Evolutionary conservation across 805 yeast species (phyloP).

Genomic region (Kurtzmaniella cleridarum): DNA sequence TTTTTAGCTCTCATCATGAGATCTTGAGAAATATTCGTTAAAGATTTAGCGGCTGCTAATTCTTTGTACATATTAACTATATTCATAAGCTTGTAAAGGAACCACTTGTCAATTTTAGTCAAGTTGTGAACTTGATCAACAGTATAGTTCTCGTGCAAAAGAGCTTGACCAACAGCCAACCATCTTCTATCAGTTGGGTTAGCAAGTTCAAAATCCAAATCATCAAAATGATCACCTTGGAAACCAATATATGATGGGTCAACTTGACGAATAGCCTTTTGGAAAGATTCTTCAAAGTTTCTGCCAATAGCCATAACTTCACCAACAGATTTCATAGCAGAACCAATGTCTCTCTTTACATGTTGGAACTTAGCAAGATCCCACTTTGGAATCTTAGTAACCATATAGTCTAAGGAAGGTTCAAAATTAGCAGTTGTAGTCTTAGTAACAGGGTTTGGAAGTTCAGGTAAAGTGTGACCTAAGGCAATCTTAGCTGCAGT

Average conservation of each 20-base stretch:
- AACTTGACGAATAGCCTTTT: conserved; percentile 94
- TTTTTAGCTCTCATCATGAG: conserved; percentile 77
- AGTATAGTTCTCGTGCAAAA: conserved; percentile 82
- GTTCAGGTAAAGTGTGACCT: conserved; percentile 90
- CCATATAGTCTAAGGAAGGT: conserved; percentile 95
- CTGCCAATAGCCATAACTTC: conserved; percentile 99
- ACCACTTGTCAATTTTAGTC: conserved; percentile 94
- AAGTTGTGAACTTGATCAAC: conserved; percentile 91
- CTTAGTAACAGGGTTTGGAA: conserved; percentile 94
- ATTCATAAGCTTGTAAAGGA: conserved; percentile 86
- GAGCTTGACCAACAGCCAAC: conserved; percentile 97
- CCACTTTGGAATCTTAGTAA: conserved; percentile 98
- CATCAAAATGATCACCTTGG: conserved; percentile 78
- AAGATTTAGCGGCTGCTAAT: conserved; percentile 45
- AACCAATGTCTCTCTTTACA: conserved; percentile 88
- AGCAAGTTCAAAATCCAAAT: conserved; percentile 69
- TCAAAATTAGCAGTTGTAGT: conserved; percentile 95
- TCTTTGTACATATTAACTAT: conserved; percentile 85
- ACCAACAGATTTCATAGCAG: conserved; percentile 98
- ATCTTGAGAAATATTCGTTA: conserved; percentile 60
- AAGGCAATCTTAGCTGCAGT: conserved; percentile 97
- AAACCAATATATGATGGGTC: conserved; percentile 88
- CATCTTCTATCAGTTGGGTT: conserved; percentile 95
- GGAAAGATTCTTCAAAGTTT: conserved; percentile 94
- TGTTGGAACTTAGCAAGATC: conserved; percentile 93